Percentiles rank a stretch among this genome's conserved stretches.
Evolutionary conservation across 495 filamentous ascomycete species (phyloP).

Genomic region (Thermochaetoides thermophila): DNA sequence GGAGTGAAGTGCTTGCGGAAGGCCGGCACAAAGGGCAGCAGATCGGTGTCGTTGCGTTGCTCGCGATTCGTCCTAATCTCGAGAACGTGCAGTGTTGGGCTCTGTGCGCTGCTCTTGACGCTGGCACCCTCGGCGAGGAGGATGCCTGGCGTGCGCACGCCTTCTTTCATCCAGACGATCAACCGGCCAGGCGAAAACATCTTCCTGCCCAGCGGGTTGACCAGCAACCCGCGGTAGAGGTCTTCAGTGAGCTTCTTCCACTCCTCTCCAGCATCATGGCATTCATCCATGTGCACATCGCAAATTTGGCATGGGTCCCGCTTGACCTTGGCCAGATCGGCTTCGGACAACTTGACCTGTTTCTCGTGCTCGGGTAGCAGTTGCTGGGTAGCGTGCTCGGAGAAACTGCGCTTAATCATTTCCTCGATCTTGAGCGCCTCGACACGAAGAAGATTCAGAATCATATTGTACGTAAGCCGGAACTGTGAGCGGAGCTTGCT

Average conservation of each 20-base stretch:
- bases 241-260: conserved; percentile 59
- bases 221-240: conserved; percentile 53
- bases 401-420: conserved; percentile 99
- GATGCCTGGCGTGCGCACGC: conserved; percentile 63
- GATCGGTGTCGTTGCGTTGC: conserved; percentile 56
- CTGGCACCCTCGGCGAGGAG: conserved; percentile 58
- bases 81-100: conserved; percentile 57
- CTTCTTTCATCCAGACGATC: conserved; percentile 56
- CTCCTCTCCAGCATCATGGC: conserved; percentile 66
- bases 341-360: conserved; percentile 81
- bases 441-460: conserved; percentile 84
- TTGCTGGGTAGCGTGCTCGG: conserved; percentile 95
- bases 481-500: conserved; percentile 94
- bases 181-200: conserved; percentile 60
- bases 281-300: conserved; percentile 60
- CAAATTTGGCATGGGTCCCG: conserved; percentile 72
- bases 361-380: conserved; percentile 90
- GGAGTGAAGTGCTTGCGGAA: conserved; percentile 46
- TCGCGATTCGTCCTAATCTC: conserved; percentile 51
- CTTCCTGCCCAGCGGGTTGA: conserved; percentile 63
- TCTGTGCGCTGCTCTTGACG: conserved; percentile 34
- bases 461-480: conserved; percentile 98
- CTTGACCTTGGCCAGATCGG: conserved; percentile 78
- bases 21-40: conserved; percentile 60
- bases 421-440: conserved; percentile 98